Evolutionary conservation across 169 alveolate genomes (phyloP), one percentile per base, ranked within the genome.

Genomic region (Cryptosporidium ryanae): DNA sequence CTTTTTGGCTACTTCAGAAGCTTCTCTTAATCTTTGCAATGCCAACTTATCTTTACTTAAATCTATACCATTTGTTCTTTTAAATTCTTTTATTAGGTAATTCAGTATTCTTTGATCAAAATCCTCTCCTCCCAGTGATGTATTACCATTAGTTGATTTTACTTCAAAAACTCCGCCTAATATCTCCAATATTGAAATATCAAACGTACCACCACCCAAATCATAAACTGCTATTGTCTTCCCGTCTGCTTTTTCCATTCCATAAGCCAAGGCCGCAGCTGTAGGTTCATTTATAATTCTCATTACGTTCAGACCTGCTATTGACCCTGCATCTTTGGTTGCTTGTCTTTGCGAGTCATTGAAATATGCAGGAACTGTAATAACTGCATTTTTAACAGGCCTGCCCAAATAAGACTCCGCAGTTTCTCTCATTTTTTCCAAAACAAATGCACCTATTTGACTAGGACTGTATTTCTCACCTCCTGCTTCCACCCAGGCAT

Each of bases 261-360:
- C 99, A 91, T 95, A 98, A 15, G 99, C 99, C 84, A 98, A 92
- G 1, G 99, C 99, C 48, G 99, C 99, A 25, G 99, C 99, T 1
- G 99, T 98, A 29, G 99, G 99, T 93, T 98, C 99, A 94, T 98
- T 98, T 87, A 98, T 97, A 90, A 98, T 98, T 82, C 99, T 95
- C 82, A 95, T 84, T 15, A 91, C 99, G 43, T 96, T 97, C 54
- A 97, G 92, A 18, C 98, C 98, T 15, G 99, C 98, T 71, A 97
- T 97, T 70, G 94, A 94, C 29, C 99, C 99, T 7, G 99, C 99
- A 90, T 97, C 99, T 90, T 96, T 97, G 13, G 99, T 97, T 43
- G 98, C 98, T 92, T 97, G 98, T 90, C 99, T 94, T 91, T 97
- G 97, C 29, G 98, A 95, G 82, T 97, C 99, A 70, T 96, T 96